Conservation (phyloP, 2,329 filamentous ascomycete genomes). For the Verticillium dahliae region DNA sequence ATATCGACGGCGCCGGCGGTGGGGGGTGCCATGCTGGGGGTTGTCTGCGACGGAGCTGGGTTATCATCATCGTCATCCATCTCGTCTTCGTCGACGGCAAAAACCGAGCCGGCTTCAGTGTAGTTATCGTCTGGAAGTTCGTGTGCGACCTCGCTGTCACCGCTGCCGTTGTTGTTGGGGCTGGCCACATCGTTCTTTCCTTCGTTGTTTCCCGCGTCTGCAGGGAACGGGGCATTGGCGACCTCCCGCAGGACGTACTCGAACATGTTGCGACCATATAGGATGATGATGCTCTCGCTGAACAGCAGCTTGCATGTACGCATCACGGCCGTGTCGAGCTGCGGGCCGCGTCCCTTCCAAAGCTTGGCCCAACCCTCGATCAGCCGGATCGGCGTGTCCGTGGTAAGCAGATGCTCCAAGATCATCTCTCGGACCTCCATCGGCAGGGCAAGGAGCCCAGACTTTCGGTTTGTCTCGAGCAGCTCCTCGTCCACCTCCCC, state of each 20-base stretch:
- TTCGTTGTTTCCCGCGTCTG: background rate
- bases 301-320: conserved; percentile 24
- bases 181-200: conserved; percentile 8
- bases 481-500: background rate
- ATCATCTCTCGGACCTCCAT: conserved; percentile 22
- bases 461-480: background rate
- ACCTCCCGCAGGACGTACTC: conserved; percentile 37
- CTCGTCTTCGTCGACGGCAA: background rate
- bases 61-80: conserved; percentile 3
- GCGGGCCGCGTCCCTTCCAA: conserved; percentile 12
- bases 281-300: conserved; percentile 28
- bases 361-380: conserved; percentile 22
- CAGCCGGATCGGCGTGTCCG: conserved; percentile 23
- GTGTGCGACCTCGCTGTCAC: background rate
- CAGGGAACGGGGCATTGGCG: background rate
- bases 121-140: conserved; percentile 9
- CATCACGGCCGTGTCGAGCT: conserved; percentile 30
- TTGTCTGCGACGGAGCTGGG: background rate
- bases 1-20: conserved; percentile 24
- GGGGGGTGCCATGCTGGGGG: conserved; percentile 1
- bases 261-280: conserved; percentile 44
- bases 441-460: conserved; percentile 12
- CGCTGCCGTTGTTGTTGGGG: conserved; percentile 10
- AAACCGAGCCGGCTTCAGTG: conserved; percentile 1
- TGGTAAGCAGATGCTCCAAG: conserved; percentile 23